Base-by-base conservation (phyloP, 768 basidiomycete species). In the Crucibulum laeve region DNA sequence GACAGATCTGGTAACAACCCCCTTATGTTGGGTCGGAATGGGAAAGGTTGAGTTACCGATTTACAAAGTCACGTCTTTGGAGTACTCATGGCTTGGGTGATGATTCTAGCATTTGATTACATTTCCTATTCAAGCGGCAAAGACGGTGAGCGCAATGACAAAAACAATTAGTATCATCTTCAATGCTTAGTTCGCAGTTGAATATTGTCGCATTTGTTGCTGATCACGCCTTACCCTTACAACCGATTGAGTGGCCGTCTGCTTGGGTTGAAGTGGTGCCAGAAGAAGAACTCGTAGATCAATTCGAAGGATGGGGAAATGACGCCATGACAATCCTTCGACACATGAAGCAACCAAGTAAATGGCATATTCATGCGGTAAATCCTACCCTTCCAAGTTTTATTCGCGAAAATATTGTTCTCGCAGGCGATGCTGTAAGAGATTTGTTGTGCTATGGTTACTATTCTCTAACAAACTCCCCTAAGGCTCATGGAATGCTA, bases 401-500 rank as follows among this genome's bases (percentile, higher is more conserved):
- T 49, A 62, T 73, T 22, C 65, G 60, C 18, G 70, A 68, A 1
- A 64, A 62, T n/a, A 60, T 77, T 6, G 77, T 70, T 3, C 62
- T 81, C 17, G 61, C 78, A 21, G 79, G 77, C 4, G 79, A 82
- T 54, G 71, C 79, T 14, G 73, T 73, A 48, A 38, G 68, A 65
- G 21, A 14, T 42, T 36, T 18, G 3, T 17, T 33, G 26, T 8
- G 25, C 18, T 17, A 3, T 10, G 15, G 25, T 33, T 15, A 23
- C 14, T 17, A 38, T 21, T 13, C 40, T 38, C 11, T 38, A n/a
- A 25, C 38, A 34, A 30, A 34, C 13, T 13, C 25, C 17, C 32
- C n/a, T 50, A 44, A 73, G 73, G 79, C 79, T 6, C 80, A 82
- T 51, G 77, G 62, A 0, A 80, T 80, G 79, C 51, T 70, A 25